Percentiles rank a stretch among this genome's conserved stretches.
These are phyloP conservation scores for Mortierella alpina DNA, from an alignment of 192 early-diverging fungal genomes.

Conservation along the genomic window DNA sequence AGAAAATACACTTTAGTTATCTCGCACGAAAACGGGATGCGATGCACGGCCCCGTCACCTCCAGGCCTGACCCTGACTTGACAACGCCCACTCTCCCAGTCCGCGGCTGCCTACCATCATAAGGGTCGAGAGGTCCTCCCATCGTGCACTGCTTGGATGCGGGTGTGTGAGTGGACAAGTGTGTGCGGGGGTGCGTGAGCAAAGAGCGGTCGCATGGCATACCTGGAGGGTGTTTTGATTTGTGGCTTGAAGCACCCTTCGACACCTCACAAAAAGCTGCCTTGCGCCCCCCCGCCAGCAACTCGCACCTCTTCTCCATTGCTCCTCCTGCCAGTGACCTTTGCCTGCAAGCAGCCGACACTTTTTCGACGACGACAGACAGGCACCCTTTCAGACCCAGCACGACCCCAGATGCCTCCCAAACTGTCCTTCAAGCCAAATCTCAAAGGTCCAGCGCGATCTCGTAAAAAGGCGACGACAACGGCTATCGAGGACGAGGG, in stretches of 20 bases:
- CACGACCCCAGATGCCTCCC: slow-evolving; percentile 25
- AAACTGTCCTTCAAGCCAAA: slow-evolving; percentile 44
- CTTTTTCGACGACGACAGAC: neutral
- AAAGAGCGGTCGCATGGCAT: neutral
- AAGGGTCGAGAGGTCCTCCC: slow-evolving; percentile 28
- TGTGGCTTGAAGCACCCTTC: slow-evolving; percentile 20
- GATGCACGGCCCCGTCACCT: too few relatives aligned
- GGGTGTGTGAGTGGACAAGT: too few relatives aligned
- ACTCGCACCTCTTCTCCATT: neutral
- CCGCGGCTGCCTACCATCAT: slow-evolving; percentile 15
- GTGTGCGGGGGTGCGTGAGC: neutral
- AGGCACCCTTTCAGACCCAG: neutral
- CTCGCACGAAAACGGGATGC: too few relatives aligned
- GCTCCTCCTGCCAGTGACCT: neutral
- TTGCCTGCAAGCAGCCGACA: neutral
- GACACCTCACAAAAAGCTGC: neutral
- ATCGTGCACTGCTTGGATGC: too few relatives aligned
- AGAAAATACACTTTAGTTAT: neutral
- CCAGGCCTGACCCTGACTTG: too few relatives aligned
- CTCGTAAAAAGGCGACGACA: slow-evolving; percentile 17
- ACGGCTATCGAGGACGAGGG: slow-evolving; percentile 19
- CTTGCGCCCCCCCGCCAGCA: neutral
- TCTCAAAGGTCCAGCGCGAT: slow-evolving; percentile 19
- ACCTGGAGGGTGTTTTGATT: slow-evolving; percentile 17
- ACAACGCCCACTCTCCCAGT: too few relatives aligned